These are phyloP conservation scores for Knufia petricola DNA, from an alignment of 2,329 filamentous ascomycete genomes.

Conservation along the genomic window DNA sequence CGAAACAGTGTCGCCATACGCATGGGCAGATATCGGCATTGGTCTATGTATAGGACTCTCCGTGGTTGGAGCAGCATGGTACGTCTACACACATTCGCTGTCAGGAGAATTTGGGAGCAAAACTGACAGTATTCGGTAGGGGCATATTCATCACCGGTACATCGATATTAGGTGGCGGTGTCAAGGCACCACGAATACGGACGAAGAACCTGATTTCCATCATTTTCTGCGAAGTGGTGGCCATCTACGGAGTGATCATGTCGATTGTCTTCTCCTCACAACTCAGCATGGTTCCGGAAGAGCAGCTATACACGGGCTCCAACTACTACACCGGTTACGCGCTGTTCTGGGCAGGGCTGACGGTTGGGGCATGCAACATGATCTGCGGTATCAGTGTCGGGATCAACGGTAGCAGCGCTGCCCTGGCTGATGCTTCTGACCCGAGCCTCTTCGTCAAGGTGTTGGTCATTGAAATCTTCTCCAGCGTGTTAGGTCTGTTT, in stretches of 20 bases:
- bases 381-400: slow-evolving; percentile 94
- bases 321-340: slow-evolving; percentile 94
- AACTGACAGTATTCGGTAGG: slow-evolving; percentile 45
- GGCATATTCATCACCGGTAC: slow-evolving; percentile 98
- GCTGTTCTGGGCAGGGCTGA: slow-evolving; percentile 90
- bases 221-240: slow-evolving; percentile 99
- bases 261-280: slow-evolving; percentile 95
- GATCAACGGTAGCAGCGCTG: slow-evolving; percentile 95
- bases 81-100: slow-evolving; percentile 23
- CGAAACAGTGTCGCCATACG: slow-evolving; percentile 85
- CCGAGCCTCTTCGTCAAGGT: slow-evolving; percentile 96
- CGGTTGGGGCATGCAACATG: slow-evolving; percentile 90
- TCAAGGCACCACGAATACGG: slow-evolving; percentile 91
- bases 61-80: slow-evolving; percentile 96
- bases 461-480: slow-evolving; percentile 98
- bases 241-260: slow-evolving; percentile 99
- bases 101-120: neutral
- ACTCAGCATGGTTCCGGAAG: slow-evolving; percentile 55
- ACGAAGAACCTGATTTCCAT: slow-evolving; percentile 99
- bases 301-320: slow-evolving; percentile 59
- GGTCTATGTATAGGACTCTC: slow-evolving; percentile 91
- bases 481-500: slow-evolving; percentile 90
- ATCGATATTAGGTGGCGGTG: slow-evolving; percentile 92
- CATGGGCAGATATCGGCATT: slow-evolving; percentile 86
- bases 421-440: slow-evolving; percentile 90